phyloP scores from a whole-genome alignment of 441 rosid species.

The Erodium texanum region DNA sequence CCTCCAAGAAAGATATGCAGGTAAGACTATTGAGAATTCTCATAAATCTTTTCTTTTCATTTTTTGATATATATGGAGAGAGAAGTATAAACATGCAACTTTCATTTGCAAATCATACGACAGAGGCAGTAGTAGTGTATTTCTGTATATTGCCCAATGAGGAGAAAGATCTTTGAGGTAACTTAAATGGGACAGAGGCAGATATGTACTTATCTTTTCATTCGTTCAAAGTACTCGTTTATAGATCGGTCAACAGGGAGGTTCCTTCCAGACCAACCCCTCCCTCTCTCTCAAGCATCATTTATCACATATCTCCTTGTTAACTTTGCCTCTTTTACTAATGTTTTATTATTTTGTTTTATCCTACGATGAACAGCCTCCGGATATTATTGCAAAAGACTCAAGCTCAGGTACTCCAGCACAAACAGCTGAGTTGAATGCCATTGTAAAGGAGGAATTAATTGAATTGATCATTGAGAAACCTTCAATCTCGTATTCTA shows the following conservation, averaged over 20 bases:
- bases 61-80: not conserved
- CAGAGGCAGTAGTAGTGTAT: not conserved
- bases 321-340: not conserved
- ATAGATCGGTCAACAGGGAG: not conserved
- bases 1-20: constrained; percentile 24
- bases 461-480: constrained; percentile 20
- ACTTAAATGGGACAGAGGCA: constrained; percentile 1
- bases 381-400: constrained; percentile 19
- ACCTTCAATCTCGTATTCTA: constrained; percentile 10
- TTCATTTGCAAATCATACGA: not conserved
- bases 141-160: not conserved
- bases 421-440: constrained; percentile 15
- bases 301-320: not conserved
- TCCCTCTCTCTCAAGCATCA: not conserved
- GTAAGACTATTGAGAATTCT: constrained; percentile 22
- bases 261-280: not conserved
- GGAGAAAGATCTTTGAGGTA: not conserved
- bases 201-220: not conserved
- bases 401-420: constrained; percentile 25
- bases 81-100: not conserved
- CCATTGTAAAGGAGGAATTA: constrained; percentile 21
- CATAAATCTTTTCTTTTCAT: not conserved
- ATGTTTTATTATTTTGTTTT: constrained; percentile 11
- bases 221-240: not conserved
- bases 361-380: constrained; percentile 28